Conservation (phyloP, 306 rosid genomes). For the Fragaria nilgerrensis region DNA sequence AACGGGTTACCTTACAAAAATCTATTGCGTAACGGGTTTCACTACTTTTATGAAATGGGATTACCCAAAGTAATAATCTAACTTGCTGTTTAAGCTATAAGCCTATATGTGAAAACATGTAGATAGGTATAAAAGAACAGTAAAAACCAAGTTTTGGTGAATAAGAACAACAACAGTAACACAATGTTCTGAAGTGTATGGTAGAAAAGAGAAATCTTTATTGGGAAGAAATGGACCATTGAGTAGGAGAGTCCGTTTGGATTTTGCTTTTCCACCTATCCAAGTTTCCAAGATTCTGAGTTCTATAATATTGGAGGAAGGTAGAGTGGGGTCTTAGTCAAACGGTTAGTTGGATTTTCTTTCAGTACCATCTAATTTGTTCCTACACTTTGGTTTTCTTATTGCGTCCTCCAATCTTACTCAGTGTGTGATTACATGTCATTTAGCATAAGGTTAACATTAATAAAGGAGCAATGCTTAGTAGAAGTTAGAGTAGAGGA, state of each 20-base stretch:
- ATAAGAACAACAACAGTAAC: background rate
- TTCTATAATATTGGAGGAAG: conserved; percentile 23
- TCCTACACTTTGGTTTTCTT: conserved; percentile 23
- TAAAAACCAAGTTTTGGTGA: background rate
- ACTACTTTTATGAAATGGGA: background rate
- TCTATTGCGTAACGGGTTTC: background rate
- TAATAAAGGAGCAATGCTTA: background rate
- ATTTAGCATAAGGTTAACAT: background rate
- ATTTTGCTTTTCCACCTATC: conserved; percentile 37
- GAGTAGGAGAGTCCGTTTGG: conserved; percentile 41
- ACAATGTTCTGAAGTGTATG: background rate
- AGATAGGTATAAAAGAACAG: background rate
- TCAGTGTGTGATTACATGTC: background rate
- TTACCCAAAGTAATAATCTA: background rate
- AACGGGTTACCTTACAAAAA: background rate
- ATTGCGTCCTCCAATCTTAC: background rate
- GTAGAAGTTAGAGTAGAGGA: background rate
- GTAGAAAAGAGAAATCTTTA: conserved; percentile 17
- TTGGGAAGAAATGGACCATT: conserved; percentile 15
- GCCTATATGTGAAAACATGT: background rate
- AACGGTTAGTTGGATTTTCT: conserved; percentile 71
- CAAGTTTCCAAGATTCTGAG: conserved; percentile 41
- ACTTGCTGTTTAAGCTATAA: background rate
- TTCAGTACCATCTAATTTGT: conserved; percentile 46
- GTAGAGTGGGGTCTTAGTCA: conserved; percentile 43